Conservation (phyloP, 2,329 filamentous ascomycete species). For the Colletotrichum sp. region DNA sequence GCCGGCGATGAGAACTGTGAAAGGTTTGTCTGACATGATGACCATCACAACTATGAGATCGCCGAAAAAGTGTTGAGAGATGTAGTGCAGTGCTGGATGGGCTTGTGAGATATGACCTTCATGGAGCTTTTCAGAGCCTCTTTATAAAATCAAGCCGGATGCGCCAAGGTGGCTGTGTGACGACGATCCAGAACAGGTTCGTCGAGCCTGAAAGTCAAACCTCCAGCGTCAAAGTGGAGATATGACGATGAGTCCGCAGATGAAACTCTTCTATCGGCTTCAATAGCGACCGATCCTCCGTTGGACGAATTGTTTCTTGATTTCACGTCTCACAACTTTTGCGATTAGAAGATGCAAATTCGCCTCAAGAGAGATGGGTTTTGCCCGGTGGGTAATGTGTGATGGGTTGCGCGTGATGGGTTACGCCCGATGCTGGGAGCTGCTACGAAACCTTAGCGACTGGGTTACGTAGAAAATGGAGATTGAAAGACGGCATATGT, state of each 20-base stretch:
- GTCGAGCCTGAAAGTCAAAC: background rate
- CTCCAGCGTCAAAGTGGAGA: background rate
- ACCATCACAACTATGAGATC: background rate
- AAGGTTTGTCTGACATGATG: background rate
- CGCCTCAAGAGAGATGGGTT: background rate
- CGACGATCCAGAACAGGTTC: background rate
- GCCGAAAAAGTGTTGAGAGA: background rate
- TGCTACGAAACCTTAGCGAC: background rate
- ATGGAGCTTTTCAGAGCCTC: background rate
- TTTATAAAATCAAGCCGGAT: background rate
- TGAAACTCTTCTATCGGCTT: background rate
- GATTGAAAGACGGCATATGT: background rate
- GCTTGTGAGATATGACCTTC: background rate
- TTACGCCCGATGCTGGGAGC: background rate
- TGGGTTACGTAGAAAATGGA: background rate
- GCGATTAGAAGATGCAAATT: background rate
- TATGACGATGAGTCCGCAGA: background rate
- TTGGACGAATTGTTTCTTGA: background rate
- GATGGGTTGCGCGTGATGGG: background rate
- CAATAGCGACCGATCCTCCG: background rate
- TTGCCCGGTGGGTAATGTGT: background rate
- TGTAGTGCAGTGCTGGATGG: background rate
- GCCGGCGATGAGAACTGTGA: background rate
- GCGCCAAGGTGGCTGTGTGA: background rate
- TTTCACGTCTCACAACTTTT: background rate